Evolutionary conservation across 2,329 filamentous ascomycete genomes (phyloP), one percentile per base, ranked within the genome.

Genomic region (Claviceps maximensis): DNA sequence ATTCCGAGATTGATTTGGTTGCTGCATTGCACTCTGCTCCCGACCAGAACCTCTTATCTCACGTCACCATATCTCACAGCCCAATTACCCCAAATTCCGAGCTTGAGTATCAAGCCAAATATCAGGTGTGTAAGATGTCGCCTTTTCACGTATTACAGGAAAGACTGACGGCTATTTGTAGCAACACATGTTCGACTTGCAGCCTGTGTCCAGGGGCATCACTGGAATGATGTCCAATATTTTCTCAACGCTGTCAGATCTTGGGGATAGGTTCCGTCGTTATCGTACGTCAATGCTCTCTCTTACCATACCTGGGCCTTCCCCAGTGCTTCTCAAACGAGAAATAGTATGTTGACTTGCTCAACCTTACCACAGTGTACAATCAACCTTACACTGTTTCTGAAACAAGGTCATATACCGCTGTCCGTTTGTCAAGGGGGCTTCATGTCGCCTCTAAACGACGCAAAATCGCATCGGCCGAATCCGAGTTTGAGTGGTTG

Each of bases 1-100:
- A 62, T 50, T 55, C 59, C 42, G 65, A 67, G 58, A 56, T 64
- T 50, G 63, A 66, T 53, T 57, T 67, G 53, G 57, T 65, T 58
- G 61, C 58, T 52, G 56, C 60, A 33, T 38, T 57, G 38, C 57
- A 58, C 53, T 54, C 54, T 42, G 49, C 36, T 10, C 25, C 47
- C 23, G 29, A 46, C 23, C n/a, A 45, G 21, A 25, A 15, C 12
- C 44, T 21, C 29, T 19, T 19, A 46, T 51, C 51, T 21, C 25
- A 10, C 40, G 55, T 59, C 55, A 49, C 52, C n/a, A 42, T 51
- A 46, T 29, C 29, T 49, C 54, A 40, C 45, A 47, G 23, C 31
- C 31, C 44, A n/a, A 41, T 51, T 41, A 44, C 17, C 33, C 44
- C 41, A 13, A 27, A 53, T 33, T 53, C 36, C n/a, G 36, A 55